A percentile compares a stretch with the other conserved stretches of the same genome.
phyloP scores from a whole-genome alignment of 2,329 filamentous ascomycete genomes.

The Curvularia verruculosa region DNA sequence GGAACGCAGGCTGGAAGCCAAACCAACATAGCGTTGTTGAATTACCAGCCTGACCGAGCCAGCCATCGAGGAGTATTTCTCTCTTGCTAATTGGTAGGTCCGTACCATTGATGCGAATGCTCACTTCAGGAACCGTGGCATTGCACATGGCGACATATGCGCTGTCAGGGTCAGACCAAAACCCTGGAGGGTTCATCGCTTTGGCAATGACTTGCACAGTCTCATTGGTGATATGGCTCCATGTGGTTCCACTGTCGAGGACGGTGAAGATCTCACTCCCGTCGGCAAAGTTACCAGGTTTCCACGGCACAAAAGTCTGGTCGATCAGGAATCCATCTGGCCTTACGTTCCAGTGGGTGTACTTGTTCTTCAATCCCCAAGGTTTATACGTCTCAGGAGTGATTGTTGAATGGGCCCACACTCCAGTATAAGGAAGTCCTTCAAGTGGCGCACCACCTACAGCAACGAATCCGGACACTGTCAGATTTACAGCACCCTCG shows the following conservation, averaged over 20 bases:
- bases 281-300: neutral
- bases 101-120: slow-evolving; percentile 4
- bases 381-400: neutral
- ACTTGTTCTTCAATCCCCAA: slow-evolving; percentile 1
- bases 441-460: slow-evolving; percentile 2
- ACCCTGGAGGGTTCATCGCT: neutral
- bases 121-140: neutral
- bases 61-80: slow-evolving; percentile 2
- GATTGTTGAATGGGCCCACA: neutral
- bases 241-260: neutral
- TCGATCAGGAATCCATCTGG: slow-evolving; percentile 1
- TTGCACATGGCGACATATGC: neutral
- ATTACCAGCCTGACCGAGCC: neutral
- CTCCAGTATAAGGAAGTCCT: neutral
- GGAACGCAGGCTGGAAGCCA: neutral
- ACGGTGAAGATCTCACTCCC: neutral
- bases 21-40: neutral
- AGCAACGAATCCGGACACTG: neutral
- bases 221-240: neutral
- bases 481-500: neutral
- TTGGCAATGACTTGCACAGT: neutral
- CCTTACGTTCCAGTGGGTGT: neutral
- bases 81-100: neutral
- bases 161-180: neutral
- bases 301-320: neutral